Percentiles rank a stretch among this genome's conserved stretches.
Conservation (phyloP, 345 rosid genomes). For the Hibiscus syriacus region DNA sequence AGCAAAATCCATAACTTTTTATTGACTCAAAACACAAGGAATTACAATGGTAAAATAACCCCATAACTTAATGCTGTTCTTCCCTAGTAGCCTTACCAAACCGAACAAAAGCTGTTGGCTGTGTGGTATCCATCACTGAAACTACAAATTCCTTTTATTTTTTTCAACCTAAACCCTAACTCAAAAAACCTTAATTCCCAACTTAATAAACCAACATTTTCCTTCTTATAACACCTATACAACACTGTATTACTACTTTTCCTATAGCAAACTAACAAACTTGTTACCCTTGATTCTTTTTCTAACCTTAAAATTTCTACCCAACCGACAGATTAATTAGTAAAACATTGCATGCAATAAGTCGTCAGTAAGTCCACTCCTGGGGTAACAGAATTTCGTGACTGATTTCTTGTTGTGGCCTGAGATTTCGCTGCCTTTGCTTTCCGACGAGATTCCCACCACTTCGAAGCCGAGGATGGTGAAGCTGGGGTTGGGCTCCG, state of each 20-base stretch:
- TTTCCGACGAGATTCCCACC: constrained; percentile 4
- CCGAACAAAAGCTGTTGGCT: constrained; percentile 22
- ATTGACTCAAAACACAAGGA: background rate
- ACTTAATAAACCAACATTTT: too few relatives aligned
- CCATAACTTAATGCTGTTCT: background rate
- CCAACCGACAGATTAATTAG: too few relatives aligned
- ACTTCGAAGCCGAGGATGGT: constrained; percentile 22
- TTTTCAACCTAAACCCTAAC: constrained; percentile 13
- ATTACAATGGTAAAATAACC: too few relatives aligned
- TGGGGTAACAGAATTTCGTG: constrained; percentile 50
- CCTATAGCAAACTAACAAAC: background rate
- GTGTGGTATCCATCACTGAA: background rate
- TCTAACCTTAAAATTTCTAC: background rate
- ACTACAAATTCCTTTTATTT: constrained; percentile 7
- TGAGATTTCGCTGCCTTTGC: constrained; percentile 26
- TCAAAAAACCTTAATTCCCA: constrained; percentile 7
- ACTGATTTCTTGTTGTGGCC: constrained; percentile 21
- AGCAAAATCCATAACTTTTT: background rate
- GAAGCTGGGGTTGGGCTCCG: constrained; percentile 18
- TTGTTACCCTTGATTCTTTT: background rate
- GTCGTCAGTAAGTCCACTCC: constrained; percentile 64
- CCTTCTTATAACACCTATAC: constrained; percentile 5
- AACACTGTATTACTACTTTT: background rate
- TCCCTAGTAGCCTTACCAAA: constrained; percentile 14
- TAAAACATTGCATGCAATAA: background rate